phyloP scores from a whole-genome alignment of 108 stramenopile species.

The Cyclostephanos invisitatus region DNA sequence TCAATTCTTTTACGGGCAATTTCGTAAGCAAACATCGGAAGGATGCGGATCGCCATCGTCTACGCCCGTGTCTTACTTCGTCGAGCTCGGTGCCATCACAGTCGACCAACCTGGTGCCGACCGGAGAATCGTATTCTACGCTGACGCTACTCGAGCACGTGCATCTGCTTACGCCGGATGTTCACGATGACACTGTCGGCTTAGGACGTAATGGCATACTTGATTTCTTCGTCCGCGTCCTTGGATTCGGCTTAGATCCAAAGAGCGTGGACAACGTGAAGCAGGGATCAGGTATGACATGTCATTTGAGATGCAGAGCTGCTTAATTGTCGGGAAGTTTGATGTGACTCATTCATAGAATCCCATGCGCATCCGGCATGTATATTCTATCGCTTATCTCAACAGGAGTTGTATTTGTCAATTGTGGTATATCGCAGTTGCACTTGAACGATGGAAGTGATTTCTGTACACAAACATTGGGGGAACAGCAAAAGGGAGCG shows the following conservation, averaged over 20 bases:
- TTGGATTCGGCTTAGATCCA: constrained; percentile 59
- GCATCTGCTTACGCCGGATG: constrained; percentile 16
- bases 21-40: neutral
- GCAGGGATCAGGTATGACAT: constrained; percentile 1
- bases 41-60: neutral
- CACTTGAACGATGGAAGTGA: constrained; percentile 54
- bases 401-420: constrained; percentile 47
- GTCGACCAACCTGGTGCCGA: neutral
- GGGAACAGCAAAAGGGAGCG: constrained; percentile 10
- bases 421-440: constrained; percentile 60
- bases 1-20: neutral
- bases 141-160: constrained; percentile 17
- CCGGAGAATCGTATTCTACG: constrained; percentile 18
- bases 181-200: neutral
- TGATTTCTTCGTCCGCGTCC: constrained; percentile 51
- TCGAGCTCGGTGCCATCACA: neutral
- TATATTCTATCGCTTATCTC: neutral
- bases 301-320: neutral
- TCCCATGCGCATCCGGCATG: neutral
- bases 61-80: neutral
- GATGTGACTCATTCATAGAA: neutral
- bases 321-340: neutral
- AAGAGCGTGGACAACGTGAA: constrained; percentile 44
- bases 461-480: constrained; percentile 6
- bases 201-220: constrained; percentile 9